Evolutionary conservation across 2,329 filamentous ascomycete genomes (phyloP).

Genomic region (Penicillium sp.): DNA sequence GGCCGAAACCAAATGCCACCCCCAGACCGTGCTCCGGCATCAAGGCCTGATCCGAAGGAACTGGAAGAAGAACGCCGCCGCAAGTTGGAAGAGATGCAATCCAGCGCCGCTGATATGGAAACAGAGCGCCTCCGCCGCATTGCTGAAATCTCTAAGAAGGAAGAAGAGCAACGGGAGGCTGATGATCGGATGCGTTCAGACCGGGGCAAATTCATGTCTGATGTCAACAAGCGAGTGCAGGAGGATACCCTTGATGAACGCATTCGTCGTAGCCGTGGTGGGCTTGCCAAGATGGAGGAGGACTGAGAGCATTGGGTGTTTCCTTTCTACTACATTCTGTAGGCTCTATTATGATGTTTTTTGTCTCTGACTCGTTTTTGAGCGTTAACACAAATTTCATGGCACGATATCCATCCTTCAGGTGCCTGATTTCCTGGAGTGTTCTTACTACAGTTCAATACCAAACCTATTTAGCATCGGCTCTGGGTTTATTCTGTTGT

Average conservation of each 20-base stretch:
- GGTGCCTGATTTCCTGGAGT: background rate
- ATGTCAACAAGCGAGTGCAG: conserved; percentile 33
- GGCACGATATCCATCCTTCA: conserved; percentile 2
- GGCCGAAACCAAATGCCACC: conserved; percentile 17
- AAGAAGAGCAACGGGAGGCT: conserved; percentile 60
- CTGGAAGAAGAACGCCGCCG: conserved; percentile 33
- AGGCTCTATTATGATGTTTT: background rate
- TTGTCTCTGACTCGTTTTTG: background rate
- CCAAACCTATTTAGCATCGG: too few relatives aligned
- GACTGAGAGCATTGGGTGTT: conserved; percentile 11
- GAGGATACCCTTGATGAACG: conserved; percentile 38
- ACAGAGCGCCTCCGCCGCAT: conserved; percentile 65
- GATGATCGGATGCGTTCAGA: conserved; percentile 54
- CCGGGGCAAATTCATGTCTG: conserved; percentile 34
- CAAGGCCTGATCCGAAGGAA: conserved; percentile 24
- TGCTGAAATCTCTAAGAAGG: conserved; percentile 61
- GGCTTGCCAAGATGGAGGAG: conserved; percentile 31
- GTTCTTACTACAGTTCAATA: background rate
- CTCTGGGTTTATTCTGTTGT: too few relatives aligned
- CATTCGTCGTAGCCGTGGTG: conserved; percentile 34
- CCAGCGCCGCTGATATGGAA: conserved; percentile 66
- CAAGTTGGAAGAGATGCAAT: conserved; percentile 70
- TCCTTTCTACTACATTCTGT: background rate
- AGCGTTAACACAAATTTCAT: conserved; percentile 5
- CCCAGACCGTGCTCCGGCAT: conserved; percentile 10